Percentiles rank a stretch among this genome's conserved stretches.
These are phyloP conservation scores for Panicum miliaceum DNA, from an alignment of 176 grass and related monocot species.

Conservation along the genomic window DNA sequence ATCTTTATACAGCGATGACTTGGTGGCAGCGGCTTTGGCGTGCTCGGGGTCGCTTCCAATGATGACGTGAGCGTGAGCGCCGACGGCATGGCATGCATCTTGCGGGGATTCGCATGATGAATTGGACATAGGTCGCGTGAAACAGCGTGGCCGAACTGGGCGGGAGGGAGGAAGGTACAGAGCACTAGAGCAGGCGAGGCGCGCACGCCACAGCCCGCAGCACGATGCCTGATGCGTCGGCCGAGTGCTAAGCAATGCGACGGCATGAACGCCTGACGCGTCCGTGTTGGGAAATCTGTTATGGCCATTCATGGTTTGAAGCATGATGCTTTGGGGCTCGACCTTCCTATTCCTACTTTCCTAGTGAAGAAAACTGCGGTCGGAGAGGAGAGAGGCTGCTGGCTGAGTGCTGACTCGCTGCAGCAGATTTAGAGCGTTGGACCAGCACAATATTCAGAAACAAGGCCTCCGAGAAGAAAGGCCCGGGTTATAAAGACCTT, in stretches of 20 bases:
- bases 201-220: background rate
- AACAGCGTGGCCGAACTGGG: background rate
- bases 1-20: slow-evolving; percentile 8
- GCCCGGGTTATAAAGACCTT: background rate
- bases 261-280: slow-evolving; percentile 6
- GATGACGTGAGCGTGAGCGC: slow-evolving; percentile 10
- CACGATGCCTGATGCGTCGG: background rate
- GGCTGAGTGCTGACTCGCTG: too few relatives aligned
- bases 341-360: background rate
- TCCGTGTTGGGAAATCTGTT: slow-evolving; percentile 12
- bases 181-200: background rate
- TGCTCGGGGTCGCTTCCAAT: background rate
- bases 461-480: too few relatives aligned
- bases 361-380: background rate
- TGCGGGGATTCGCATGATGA: slow-evolving; percentile 13
- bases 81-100: slow-evolving; percentile 23
- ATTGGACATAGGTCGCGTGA: background rate
- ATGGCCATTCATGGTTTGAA: background rate
- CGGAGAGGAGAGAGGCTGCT: too few relatives aligned
- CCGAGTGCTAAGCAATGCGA: background rate
- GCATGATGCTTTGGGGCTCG: background rate
- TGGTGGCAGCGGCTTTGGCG: background rate
- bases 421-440: too few relatives aligned
- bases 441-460: background rate
- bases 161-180: background rate